phyloP scores from a whole-genome alignment of 2,329 filamentous ascomycete genomes.

The Penicillium sp. region DNA sequence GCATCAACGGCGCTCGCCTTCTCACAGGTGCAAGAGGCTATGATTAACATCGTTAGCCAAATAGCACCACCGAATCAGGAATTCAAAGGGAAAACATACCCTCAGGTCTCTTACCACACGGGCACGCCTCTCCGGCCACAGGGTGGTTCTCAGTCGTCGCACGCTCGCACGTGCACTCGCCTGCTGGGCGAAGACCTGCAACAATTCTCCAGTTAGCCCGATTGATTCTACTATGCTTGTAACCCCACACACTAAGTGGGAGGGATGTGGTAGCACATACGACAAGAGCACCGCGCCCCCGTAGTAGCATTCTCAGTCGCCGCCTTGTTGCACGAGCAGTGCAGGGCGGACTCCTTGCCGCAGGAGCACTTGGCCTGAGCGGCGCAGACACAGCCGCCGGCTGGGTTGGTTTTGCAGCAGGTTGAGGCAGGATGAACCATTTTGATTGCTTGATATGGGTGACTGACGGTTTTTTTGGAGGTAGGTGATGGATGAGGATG shows the following conservation, averaged over 20 bases:
- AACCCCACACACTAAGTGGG: not conserved
- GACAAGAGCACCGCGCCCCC: slow-evolving; percentile 81
- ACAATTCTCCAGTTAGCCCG: slow-evolving; percentile 10
- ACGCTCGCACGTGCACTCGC: slow-evolving; percentile 80
- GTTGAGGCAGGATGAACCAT: slow-evolving; percentile 55
- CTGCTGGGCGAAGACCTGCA: slow-evolving; percentile 71
- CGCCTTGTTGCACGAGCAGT: slow-evolving; percentile 84
- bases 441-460: slow-evolving; percentile 32
- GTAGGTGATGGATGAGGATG: slow-evolving; percentile 8
- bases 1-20: slow-evolving; percentile 68
- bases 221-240: not conserved
- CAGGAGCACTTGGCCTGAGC: slow-evolving; percentile 77
- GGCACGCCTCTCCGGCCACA: slow-evolving; percentile 66
- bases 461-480: slow-evolving; percentile 4
- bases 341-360: slow-evolving; percentile 82
- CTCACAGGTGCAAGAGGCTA: slow-evolving; percentile 81
- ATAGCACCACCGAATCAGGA: not conserved
- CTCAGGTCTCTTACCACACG: slow-evolving; percentile 75
- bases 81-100: slow-evolving; percentile 54
- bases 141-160: slow-evolving; percentile 71
- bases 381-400: slow-evolving; percentile 62
- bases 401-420: slow-evolving; percentile 63
- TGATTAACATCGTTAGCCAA: slow-evolving; percentile 19
- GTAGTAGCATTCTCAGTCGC: slow-evolving; percentile 72
- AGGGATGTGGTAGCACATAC: slow-evolving; percentile 49